phyloP scores from a whole-genome alignment of 306 rosid genomes.

The Lotus japonicus region DNA sequence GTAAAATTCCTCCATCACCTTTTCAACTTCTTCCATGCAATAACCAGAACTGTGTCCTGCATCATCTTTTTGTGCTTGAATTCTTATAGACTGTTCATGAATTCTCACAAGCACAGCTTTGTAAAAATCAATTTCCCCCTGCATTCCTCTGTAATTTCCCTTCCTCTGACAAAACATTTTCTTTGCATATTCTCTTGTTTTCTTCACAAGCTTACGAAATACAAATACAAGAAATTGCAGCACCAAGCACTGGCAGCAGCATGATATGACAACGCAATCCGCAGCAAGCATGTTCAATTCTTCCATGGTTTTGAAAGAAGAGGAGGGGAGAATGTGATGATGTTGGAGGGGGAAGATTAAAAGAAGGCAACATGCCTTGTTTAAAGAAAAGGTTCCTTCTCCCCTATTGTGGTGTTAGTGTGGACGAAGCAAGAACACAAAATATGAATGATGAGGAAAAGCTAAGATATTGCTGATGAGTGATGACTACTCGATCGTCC shows the following conservation, averaged over 20 bases:
- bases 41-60: slow-evolving; percentile 10
- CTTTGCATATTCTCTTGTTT: slow-evolving; percentile 48
- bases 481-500: neutral
- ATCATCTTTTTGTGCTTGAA: slow-evolving; percentile 14
- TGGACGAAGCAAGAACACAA: slow-evolving; percentile 46
- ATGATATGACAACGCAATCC: slow-evolving; percentile 68
- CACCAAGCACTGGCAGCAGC: slow-evolving; percentile 87
- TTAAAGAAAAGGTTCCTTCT: slow-evolving; percentile 41
- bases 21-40: slow-evolving; percentile 76
- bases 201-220: slow-evolving; percentile 43
- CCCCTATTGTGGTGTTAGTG: slow-evolving; percentile 22
- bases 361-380: slow-evolving; percentile 29
- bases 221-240: slow-evolving; percentile 53
- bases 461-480: slow-evolving; percentile 20
- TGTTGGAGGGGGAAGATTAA: slow-evolving; percentile 17
- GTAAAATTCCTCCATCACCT: slow-evolving; percentile 55
- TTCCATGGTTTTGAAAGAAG: slow-evolving; percentile 48
- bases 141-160: slow-evolving; percentile 19
- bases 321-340: neutral
- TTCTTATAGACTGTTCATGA: slow-evolving; percentile 29
- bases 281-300: slow-evolving; percentile 54
- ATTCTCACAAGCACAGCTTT: slow-evolving; percentile 28
- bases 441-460: slow-evolving; percentile 37
- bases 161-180: slow-evolving; percentile 39
- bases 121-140: slow-evolving; percentile 23